Evolutionary conservation across 1,139 yeast species (phyloP), one percentile per base, ranked within the genome.

Genomic region (Debaryomycetaceae sp.): DNA sequence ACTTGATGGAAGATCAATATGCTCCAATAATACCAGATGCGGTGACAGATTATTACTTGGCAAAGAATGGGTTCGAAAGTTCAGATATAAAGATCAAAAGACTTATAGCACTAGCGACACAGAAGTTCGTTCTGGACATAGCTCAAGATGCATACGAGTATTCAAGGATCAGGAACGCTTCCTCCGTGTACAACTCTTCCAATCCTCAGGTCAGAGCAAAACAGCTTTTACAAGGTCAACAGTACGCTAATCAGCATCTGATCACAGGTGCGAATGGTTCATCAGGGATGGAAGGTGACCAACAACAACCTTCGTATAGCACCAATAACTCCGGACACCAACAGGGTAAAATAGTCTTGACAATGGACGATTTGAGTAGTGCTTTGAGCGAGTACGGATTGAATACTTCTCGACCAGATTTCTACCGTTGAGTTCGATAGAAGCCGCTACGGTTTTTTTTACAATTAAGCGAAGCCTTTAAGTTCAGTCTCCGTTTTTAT

Each of bases 21-120:
- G 90, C 97, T 2, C 99, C 99, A 1, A 87, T 95, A 37, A 93
- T 95, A 38, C 99, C 99, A 0, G 99, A 95, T 61, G 95, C 96
- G 0, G 98, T 95, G n/a, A 88, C 97, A 0, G 98, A 93, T 59
- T 93, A 89, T 63, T 93, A 93, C 58, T 70, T 95, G 42, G 84
- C 91, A 22, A 86, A 86, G 58, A 86, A 91, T 49, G 99, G 99
- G 37, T 85, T 95, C 57, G 88, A 85, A 48, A 81, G 95, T 24
- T 78, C 85, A 35, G 96, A 90, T 57, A 69, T 81, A 6, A 79
- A 91, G 48, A 85, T 93, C 49, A 90, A 91, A 59, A 75, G 98
- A 45, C 70, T 95, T 39, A 70, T 95, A 43, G 98, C 98, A 0
- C 72, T 95, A 46, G 98, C 99, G 0, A 91, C 99, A 0, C 99